These are phyloP conservation scores for Larix kaempferi DNA, from an alignment of 75 land plant genomes.

Conservation along the genomic window DNA sequence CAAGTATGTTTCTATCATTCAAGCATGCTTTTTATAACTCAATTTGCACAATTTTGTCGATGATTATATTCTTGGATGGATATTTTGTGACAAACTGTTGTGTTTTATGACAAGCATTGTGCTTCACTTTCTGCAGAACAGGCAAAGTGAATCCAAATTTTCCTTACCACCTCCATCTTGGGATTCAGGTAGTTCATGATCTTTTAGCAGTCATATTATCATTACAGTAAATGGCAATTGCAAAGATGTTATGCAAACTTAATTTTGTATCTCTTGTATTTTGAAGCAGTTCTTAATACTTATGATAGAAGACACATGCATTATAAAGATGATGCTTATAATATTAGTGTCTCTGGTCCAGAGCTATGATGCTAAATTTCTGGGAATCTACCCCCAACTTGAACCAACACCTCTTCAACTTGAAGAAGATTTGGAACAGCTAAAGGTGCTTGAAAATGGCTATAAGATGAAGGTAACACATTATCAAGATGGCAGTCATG, in stretches of 20 bases:
- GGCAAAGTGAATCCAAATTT: constrained; percentile 73
- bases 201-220: neutral
- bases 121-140: constrained; percentile 41
- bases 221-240: neutral
- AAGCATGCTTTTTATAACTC: neutral
- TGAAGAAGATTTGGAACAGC: constrained; percentile 96
- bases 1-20: constrained; percentile 48
- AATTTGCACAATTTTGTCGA: neutral
- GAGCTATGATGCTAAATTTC: constrained; percentile 92
- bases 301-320: neutral
- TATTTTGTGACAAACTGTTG: neutral
- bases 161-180: constrained; percentile 94
- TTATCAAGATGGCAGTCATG: neutral
- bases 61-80: neutral
- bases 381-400: constrained; percentile 67
- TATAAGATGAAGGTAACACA: constrained; percentile 90
- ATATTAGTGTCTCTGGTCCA: constrained; percentile 11
- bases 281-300: constrained; percentile 1
- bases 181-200: constrained; percentile 73
- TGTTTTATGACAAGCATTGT: neutral
- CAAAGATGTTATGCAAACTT: neutral
- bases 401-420: constrained; percentile 85
- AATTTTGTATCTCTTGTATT: neutral
- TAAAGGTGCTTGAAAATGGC: constrained; percentile 96
- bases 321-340: neutral